Percentiles rank a stretch among this genome's conserved stretches.
Evolutionary conservation across 306 rosid genomes (phyloP).

Genomic region (Ammopiptanthus mongolicus): DNA sequence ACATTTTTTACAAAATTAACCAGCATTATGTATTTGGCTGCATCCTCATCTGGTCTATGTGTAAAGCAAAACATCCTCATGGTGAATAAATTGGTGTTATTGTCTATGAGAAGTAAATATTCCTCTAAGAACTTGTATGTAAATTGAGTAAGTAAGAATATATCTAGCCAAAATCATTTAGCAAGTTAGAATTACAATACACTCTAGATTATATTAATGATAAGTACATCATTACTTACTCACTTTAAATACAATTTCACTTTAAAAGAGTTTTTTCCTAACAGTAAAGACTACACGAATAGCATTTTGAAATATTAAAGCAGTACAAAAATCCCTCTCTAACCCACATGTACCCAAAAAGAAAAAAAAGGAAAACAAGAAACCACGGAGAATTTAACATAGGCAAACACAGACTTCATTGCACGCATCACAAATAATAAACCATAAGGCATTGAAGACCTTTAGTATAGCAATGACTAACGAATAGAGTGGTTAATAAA

Average conservation of each 20-base stretch:
- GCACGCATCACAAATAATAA: neutral
- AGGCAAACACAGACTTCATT: neutral
- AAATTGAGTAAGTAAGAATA: too few species aligned
- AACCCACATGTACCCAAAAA: neutral
- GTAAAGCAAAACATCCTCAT: conserved; percentile 11
- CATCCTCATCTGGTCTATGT: neutral
- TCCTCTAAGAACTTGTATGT: too few species aligned
- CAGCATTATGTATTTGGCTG: conserved; percentile 13
- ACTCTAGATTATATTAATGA: too few species aligned
- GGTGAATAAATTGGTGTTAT: conserved; percentile 3
- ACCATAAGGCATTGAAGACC: neutral
- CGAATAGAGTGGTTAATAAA: neutral
- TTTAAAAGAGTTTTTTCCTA: too few species aligned
- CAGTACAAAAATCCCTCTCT: conserved; percentile 6
- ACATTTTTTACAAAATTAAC: conserved; percentile 1
- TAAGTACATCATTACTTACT: too few species aligned
- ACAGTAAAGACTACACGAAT: neutral
- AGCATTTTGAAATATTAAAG: conserved; percentile 1
- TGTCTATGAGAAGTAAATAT: neutral
- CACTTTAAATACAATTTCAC: too few species aligned
- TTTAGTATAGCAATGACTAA: neutral
- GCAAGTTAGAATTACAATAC: too few species aligned
- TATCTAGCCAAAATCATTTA: too few species aligned
- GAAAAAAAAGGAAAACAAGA: neutral
- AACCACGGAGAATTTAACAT: neutral